Percentiles rank a stretch among this genome's conserved stretches.
Conservation (phyloP, 2,329 filamentous ascomycete genomes). For the Cladosporium sp. region DNA sequence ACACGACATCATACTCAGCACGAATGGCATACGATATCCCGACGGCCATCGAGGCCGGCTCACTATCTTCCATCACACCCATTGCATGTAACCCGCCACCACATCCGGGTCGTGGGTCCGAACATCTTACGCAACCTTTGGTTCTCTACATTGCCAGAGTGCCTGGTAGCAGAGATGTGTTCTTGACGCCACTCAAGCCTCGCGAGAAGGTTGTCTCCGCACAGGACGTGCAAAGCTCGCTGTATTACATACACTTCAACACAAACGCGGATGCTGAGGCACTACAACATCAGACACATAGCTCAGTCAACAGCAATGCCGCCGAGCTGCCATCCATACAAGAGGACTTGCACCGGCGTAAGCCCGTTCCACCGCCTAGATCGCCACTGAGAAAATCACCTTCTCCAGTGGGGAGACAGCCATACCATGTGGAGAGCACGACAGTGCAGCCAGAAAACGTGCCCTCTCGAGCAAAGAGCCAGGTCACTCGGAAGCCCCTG, state of each 20-base stretch:
- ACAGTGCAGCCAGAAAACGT: slow-evolving; percentile 10
- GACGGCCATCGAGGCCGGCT: slow-evolving; percentile 70
- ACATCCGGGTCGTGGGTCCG: slow-evolving; percentile 67
- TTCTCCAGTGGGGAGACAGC: slow-evolving; percentile 22
- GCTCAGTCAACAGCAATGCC: slow-evolving; percentile 27
- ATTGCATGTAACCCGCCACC: slow-evolving; percentile 84
- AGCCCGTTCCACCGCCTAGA: slow-evolving; percentile 24
- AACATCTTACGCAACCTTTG: slow-evolving; percentile 65
- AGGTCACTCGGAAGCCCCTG: slow-evolving; percentile 30
- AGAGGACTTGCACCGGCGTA: slow-evolving; percentile 22
- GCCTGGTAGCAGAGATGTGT: slow-evolving; percentile 88
- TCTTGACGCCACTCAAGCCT: slow-evolving; percentile 88
- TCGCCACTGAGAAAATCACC: slow-evolving; percentile 19
- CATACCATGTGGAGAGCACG: slow-evolving; percentile 24
- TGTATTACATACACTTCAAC: slow-evolving; percentile 89
- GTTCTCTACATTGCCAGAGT: slow-evolving; percentile 91
- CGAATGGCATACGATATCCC: slow-evolving; percentile 31
- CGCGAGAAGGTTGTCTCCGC: slow-evolving; percentile 83
- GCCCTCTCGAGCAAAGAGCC: slow-evolving; percentile 19
- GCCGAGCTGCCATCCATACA: slow-evolving; percentile 23
- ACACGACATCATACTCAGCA: background rate
- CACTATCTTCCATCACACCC: slow-evolving; percentile 74
- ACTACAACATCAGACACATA: slow-evolving; percentile 28
- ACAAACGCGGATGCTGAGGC: slow-evolving; percentile 56
- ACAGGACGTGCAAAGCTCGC: slow-evolving; percentile 79